Evolutionary conservation across 2,329 filamentous ascomycete genomes (phyloP), one percentile per base, ranked within the genome.

Genomic region (Didymella segeticola): DNA sequence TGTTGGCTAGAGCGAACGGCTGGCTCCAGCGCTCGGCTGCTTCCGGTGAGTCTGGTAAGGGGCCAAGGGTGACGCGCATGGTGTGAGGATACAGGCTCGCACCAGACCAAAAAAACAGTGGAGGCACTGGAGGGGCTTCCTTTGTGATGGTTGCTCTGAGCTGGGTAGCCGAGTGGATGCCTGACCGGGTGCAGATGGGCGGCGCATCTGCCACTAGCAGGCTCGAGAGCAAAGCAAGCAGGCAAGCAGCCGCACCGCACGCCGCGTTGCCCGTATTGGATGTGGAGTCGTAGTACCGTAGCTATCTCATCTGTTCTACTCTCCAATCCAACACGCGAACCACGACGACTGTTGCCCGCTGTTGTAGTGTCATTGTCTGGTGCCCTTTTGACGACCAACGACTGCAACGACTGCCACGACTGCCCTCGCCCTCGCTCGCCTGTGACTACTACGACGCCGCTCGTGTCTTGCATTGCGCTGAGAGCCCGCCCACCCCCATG

Each of bases 161-260:
- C n/a, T n/a, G n/a, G n/a, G n/a, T n/a, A 47, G 31, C 14, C 51
- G 45, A 45, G 14, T 38, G 45, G 31, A 48, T 39, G 41, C 33
- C 42, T 47, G 41, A 29, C 45, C 36, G 36, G 46, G 53, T 48
- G 57, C 55, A 57, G 26, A 26, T 5, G 25, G n/a, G 60, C 53
- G 54, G 60, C 60, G 60, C 59, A 43, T 29, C 8, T 36, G 33
- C 19, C 34, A 19, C 34, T 37, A 37, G 27, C 25, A 14, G 60
- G 59, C 56, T 51, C 50, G 56, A 46, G 43, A 46, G n/a, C n/a
- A n/a, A n/a, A n/a, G n/a, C 43, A 46, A 47, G n/a, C n/a, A n/a
- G 50, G 53, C 37, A 46, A 45, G 43, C 48, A 47, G 46, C 52
- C 34, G 47, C 52, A 34, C 41, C 25, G 54, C 60, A 25, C n/a